Evolutionary conservation across 2,329 filamentous ascomycete species (phyloP).

Genomic region (Scedosporium minutisporum): DNA sequence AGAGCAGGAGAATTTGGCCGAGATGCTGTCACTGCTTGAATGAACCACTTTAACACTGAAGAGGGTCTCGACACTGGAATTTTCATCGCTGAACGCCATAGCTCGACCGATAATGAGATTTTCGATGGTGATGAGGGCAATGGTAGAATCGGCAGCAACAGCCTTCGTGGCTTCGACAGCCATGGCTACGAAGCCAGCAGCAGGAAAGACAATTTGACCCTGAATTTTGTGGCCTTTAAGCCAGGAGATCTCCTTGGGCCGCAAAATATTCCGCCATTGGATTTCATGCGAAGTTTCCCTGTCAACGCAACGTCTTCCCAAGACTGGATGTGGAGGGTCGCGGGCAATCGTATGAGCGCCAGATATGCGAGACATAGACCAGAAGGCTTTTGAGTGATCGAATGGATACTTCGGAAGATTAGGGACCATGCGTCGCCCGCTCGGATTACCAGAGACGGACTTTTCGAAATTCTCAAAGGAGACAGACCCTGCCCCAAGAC

Average conservation of each 20-base stretch:
- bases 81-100: background rate
- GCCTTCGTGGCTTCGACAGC: slow-evolving; percentile 31
- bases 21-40: background rate
- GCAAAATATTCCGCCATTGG: slow-evolving; percentile 39
- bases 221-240: background rate
- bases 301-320: slow-evolving; percentile 43
- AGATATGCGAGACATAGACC: no score
- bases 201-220: slow-evolving; percentile 32
- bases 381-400: no score
- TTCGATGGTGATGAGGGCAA: background rate
- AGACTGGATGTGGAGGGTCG: slow-evolving; percentile 17
- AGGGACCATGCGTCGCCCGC: slow-evolving; percentile 15
- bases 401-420: no score
- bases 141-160: no score
- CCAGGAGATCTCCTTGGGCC: slow-evolving; percentile 40
- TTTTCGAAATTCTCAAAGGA: slow-evolving; percentile 29
- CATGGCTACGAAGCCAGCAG: slow-evolving; percentile 40
- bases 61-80: background rate
- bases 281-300: slow-evolving; percentile 26
- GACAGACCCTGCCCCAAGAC: slow-evolving; percentile 20
- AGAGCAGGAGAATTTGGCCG: background rate
- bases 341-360: no score
- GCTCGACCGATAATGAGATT: background rate
- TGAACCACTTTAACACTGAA: background rate
- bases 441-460: slow-evolving; percentile 45